A percentile compares a stretch with the other conserved stretches of the same genome.
These are phyloP conservation scores for Komagataella mondaviorum DNA, from an alignment of 805 yeast species.

Conservation along the genomic window DNA sequence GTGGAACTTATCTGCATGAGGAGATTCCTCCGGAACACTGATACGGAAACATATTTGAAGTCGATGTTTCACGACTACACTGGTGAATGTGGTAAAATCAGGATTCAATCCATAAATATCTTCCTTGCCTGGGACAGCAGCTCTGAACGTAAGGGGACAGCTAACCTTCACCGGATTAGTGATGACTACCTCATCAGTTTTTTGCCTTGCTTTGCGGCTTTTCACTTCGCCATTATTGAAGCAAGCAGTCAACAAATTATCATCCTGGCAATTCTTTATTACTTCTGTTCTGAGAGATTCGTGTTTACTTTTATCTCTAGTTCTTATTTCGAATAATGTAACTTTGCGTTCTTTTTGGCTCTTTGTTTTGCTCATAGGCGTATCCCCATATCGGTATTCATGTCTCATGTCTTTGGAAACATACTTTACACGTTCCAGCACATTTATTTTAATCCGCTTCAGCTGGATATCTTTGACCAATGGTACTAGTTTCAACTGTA, in stretches of 20 bases:
- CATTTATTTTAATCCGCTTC: slow-evolving; percentile 51
- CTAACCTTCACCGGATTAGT: slow-evolving; percentile 23
- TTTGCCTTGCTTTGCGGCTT: background rate
- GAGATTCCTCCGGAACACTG: slow-evolving; percentile 39
- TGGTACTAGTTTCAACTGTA: slow-evolving; percentile 57
- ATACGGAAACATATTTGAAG: slow-evolving; percentile 60
- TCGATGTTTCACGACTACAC: slow-evolving; percentile 51
- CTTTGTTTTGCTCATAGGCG: slow-evolving; percentile 17
- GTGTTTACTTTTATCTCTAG: slow-evolving; percentile 28
- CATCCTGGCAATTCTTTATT: slow-evolving; percentile 38
- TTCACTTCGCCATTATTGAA: slow-evolving; percentile 19
- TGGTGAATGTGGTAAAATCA: slow-evolving; percentile 46
- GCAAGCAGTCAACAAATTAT: slow-evolving; percentile 47
- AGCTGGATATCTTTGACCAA: slow-evolving; percentile 45
- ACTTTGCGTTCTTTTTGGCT: slow-evolving; percentile 32
- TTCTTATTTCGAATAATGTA: slow-evolving; percentile 49
- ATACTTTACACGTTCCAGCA: slow-evolving; percentile 54
- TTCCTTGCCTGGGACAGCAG: slow-evolving; percentile 6
- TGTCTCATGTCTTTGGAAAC: slow-evolving; percentile 38
- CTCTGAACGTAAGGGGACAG: slow-evolving; percentile 18
- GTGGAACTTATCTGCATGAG: slow-evolving; percentile 33
- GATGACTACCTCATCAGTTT: slow-evolving; percentile 14
- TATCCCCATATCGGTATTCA: slow-evolving; percentile 37
- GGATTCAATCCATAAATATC: slow-evolving; percentile 33
- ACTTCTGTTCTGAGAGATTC: slow-evolving; percentile 43